Percentiles rank a stretch among this genome's conserved stretches.
Evolutionary conservation across 192 early-diverging fungal species (phyloP).

Genomic region (Coemansia sp.): DNA sequence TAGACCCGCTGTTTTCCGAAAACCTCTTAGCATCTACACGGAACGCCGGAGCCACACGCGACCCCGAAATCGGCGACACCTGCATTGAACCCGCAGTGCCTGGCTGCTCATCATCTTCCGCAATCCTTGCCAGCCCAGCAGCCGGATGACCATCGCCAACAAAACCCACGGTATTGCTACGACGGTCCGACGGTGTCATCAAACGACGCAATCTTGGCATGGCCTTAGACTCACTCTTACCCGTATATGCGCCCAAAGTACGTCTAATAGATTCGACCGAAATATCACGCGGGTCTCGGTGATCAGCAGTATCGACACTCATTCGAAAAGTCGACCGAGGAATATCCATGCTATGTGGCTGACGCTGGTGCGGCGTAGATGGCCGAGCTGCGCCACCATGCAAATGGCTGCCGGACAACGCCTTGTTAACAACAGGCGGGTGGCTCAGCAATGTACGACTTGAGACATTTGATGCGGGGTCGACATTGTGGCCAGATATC

Average conservation of each 20-base stretch:
- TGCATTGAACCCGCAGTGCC: not conserved
- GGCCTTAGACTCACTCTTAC: constrained; percentile 16
- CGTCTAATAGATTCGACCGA: constrained; percentile 32
- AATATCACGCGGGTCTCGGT: constrained; percentile 23
- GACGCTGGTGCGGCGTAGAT: not conserved
- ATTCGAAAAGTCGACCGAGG: constrained; percentile 10
- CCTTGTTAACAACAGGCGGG: not conserved
- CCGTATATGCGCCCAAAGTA: constrained; percentile 34
- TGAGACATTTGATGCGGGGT: not conserved
- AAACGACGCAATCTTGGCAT: constrained; percentile 41
- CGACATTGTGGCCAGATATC: not conserved
- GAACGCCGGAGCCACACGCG: not conserved
- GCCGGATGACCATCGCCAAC: not conserved
- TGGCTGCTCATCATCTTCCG: constrained; percentile 48
- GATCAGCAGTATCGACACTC: constrained; percentile 4
- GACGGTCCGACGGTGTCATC: constrained; percentile 19
- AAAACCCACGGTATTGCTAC: not conserved
- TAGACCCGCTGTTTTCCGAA: constrained; percentile 56
- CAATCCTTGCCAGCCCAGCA: constrained; percentile 26
- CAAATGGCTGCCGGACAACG: no score
- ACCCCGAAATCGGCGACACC: not conserved
- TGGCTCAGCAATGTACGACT: no score
- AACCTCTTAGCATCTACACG: constrained; percentile 31
- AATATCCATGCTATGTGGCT: constrained; percentile 34
- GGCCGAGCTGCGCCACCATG: no score